Evolutionary conservation across 208 protist genomes (phyloP).

Genomic region (Crithidia acanthocephali): DNA sequence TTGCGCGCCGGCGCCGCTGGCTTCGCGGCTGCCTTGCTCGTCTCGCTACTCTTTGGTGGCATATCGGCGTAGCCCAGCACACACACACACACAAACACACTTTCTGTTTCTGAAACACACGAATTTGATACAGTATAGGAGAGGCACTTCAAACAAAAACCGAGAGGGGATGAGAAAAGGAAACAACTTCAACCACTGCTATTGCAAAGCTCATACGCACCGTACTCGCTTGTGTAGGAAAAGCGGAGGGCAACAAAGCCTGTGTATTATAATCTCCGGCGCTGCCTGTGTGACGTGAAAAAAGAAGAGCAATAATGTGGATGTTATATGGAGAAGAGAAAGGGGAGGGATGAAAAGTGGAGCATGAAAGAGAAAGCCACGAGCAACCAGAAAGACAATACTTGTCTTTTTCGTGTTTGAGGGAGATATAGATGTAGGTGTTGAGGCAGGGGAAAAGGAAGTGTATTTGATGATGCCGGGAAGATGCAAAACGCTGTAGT

Average conservation of each 20-base stretch:
- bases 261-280: background rate
- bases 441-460: too few relatives aligned
- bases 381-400: too few relatives aligned
- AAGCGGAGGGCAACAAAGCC: background rate
- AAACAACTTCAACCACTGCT: background rate
- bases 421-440: too few relatives aligned
- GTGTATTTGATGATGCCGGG: too few relatives aligned
- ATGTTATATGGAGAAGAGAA: background rate
- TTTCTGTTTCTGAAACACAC: background rate
- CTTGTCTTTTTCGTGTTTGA: too few relatives aligned
- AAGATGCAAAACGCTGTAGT: background rate
- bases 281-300: background rate
- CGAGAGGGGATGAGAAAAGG: background rate
- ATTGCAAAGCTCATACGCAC: conserved; percentile 1
- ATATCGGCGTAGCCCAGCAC: background rate
- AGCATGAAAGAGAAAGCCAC: too few relatives aligned
- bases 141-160: background rate
- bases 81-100: too few relatives aligned
- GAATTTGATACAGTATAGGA: too few relatives aligned
- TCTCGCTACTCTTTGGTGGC: background rate
- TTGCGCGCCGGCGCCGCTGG: conserved; percentile 18
- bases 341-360: background rate
- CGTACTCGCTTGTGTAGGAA: background rate
- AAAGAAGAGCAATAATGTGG: conserved; percentile 16
- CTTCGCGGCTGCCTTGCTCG: conserved; percentile 3